These are phyloP conservation scores for Verticillium tricorpus DNA, from an alignment of 2,329 filamentous ascomycete species.

Conservation along the genomic window DNA sequence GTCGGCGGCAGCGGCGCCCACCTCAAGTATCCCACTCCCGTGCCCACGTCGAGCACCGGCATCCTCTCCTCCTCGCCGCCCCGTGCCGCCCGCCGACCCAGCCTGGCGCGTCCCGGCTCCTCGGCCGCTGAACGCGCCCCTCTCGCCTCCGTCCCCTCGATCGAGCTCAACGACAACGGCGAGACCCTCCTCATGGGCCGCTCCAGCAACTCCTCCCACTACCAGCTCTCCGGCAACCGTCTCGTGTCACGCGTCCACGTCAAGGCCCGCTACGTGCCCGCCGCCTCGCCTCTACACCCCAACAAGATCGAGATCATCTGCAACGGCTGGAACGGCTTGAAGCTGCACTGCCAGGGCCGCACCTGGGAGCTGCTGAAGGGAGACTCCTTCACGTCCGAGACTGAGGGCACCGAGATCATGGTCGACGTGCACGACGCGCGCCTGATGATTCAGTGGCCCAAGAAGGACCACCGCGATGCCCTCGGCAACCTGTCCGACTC, in stretches of 20 bases:
- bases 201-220: constrained; percentile 92
- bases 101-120: constrained; percentile 51
- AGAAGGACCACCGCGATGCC: constrained; percentile 43
- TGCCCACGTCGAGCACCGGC: constrained; percentile 89
- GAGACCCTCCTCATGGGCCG: constrained; percentile 83
- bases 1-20: constrained; percentile 40
- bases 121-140: constrained; percentile 69
- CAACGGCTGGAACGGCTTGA: constrained; percentile 92
- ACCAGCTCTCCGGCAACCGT: constrained; percentile 87
- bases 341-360: constrained; percentile 84
- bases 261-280: constrained; percentile 75
- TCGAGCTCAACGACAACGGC: constrained; percentile 77
- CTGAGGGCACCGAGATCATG: constrained; percentile 85
- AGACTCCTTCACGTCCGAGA: constrained; percentile 85
- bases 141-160: constrained; percentile 74
- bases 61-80: constrained; percentile 86
- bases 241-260: constrained; percentile 92
- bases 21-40: constrained; percentile 82
- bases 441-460: constrained; percentile 85
- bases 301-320: constrained; percentile 86
- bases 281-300: constrained; percentile 60
- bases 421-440: constrained; percentile 91
- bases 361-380: constrained; percentile 84
- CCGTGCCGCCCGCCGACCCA: constrained; percentile 24
- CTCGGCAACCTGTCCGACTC: constrained; percentile 57